phyloP scores from a whole-genome alignment of 257 asterid genomes.

The Eustoma russellianum region DNA sequence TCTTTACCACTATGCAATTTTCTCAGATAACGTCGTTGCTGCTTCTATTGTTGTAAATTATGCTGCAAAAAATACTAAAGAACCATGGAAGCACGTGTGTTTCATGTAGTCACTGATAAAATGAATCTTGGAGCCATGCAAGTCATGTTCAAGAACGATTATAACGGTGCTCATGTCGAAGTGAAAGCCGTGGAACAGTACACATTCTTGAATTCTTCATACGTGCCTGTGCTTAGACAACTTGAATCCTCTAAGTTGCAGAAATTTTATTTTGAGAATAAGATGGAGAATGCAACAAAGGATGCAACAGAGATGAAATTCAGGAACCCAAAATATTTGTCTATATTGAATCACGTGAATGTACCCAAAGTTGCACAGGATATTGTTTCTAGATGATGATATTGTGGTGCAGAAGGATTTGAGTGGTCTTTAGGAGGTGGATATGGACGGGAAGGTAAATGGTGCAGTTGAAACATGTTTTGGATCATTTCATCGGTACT shows the following conservation, averaged over 20 bases:
- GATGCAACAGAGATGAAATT: constrained; percentile 37
- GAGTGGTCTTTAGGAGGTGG: constrained; percentile 33
- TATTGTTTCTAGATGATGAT: constrained; percentile 41
- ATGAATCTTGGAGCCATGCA: constrained; percentile 57
- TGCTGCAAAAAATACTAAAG: constrained; percentile 36
- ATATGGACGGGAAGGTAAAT: constrained; percentile 43
- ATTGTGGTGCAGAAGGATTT: constrained; percentile 34
- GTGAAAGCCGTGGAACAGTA: constrained; percentile 43
- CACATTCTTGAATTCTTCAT: constrained; percentile 37
- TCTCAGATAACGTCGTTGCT: constrained; percentile 46
- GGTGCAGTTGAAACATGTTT: constrained; percentile 39
- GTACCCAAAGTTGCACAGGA: constrained; percentile 34
- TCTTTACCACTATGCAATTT: constrained; percentile 45
- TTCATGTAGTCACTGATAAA: constrained; percentile 50
- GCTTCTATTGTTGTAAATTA: constrained; percentile 54
- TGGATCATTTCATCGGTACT: constrained; percentile 34
- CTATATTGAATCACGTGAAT: constrained; percentile 33
- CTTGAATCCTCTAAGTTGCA: constrained; percentile 30
- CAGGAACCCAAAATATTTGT: constrained; percentile 32
- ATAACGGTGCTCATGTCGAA: constrained; percentile 32
- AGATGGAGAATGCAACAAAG: constrained; percentile 40
- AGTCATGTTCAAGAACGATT: constrained; percentile 42
- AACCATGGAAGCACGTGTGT: constrained; percentile 48
- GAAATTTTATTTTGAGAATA: constrained; percentile 34
- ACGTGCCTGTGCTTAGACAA: constrained; percentile 34